Evolutionary conservation across 78 protist species (phyloP).

Genomic region (Speleostelium caveatum): DNA sequence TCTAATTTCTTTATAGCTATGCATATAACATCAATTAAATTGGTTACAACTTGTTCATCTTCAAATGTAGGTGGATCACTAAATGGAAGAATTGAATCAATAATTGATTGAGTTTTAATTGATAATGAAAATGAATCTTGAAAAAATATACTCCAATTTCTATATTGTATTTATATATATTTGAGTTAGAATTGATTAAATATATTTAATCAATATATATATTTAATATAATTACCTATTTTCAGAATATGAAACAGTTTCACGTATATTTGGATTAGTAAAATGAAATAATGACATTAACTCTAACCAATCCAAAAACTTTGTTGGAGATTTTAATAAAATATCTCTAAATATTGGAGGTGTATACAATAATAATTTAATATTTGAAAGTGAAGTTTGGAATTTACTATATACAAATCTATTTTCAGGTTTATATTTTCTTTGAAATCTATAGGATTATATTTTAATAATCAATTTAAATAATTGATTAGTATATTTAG

Average conservation of each 20-base stretch:
- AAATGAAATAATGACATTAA: neutral
- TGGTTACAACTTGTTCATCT: too few species aligned
- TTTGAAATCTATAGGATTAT: neutral
- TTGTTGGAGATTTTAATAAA: neutral
- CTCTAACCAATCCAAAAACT: neutral
- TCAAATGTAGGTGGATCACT: too few species aligned
- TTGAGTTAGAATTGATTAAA: too few species aligned
- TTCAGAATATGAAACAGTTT: neutral
- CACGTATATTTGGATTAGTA: slow-evolving; percentile 8
- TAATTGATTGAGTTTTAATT: too few species aligned
- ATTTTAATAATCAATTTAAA: too few species aligned
- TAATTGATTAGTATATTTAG: too few species aligned
- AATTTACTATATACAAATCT: neutral
- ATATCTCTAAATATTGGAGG: slow-evolving; percentile 9
- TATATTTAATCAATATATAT: too few species aligned
- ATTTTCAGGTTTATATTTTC: neutral
- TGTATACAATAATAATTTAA: neutral
- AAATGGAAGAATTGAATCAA: too few species aligned
- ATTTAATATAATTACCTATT: too few species aligned
- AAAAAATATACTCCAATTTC: too few species aligned
- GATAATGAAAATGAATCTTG: too few species aligned
- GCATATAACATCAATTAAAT: neutral
- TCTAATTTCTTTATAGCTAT: neutral
- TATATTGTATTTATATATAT: too few species aligned
- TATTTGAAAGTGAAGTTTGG: neutral